Base-by-base conservation (phyloP, 495 filamentous ascomycete species). In the Astrothelium subdiscretum region DNA sequence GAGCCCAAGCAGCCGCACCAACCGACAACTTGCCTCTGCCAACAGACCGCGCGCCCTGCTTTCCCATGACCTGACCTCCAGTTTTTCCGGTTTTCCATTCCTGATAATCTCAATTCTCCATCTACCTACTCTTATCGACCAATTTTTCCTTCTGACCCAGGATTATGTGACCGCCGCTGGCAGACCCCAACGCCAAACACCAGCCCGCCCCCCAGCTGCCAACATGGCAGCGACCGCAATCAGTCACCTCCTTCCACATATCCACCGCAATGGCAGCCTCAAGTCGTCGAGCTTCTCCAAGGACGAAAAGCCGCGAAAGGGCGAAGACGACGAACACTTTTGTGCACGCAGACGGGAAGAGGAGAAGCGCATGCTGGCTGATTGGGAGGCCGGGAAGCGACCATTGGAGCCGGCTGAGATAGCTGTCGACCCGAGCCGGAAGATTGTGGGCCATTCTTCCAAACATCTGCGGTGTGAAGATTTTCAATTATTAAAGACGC, bases 401-500 rank as follows among this genome's bases (percentile, higher is more conserved):
- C 72, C 77, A 40, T 68, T 80, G 61, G 76, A 78, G 63, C 80
- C 83, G 26, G 76, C 75, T 58, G 73, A 85, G 65, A 77, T 86
- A 60, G 74, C 75, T 58, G 71, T 80, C 26, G 77, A 80, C 63
- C 76, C 81, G 42, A 77, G 78, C 59, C 77, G 81, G 63, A 85
- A 85, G 72, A 76, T 77, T 31, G 74, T 88, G 35, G 84, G 82
- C 3, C 72, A 79, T 20, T 80, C 81, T 18, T 83, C 80, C 15
- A 77, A 76, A 58, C 75, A 75, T 32, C 70, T 89, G 66, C 77
- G 73, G 38, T 74, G 91, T 31, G 77, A 80, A 62, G 92, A 98
- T 74, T 96, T 97, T 71, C 75, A 86, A 43, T 80, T 92, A 26
- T 78, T 97, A 65, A 92, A 91, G 73, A 98, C 92, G 24, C 79